These are phyloP conservation scores for Larix kaempferi DNA, from an alignment of 75 land plant genomes.

Conservation along the genomic window DNA sequence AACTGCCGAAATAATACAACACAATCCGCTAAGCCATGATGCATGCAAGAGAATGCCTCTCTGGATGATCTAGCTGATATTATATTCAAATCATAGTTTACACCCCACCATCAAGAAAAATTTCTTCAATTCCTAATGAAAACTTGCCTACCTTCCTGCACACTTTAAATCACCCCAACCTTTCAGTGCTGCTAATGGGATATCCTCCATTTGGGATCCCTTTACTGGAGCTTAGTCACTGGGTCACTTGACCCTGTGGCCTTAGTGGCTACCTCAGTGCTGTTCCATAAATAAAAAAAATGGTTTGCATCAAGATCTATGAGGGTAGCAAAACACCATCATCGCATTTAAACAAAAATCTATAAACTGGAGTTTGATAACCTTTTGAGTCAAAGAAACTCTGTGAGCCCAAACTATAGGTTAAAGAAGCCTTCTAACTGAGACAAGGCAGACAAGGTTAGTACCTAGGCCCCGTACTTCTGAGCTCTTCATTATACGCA, in stretches of 20 bases:
- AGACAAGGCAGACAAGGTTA: not conserved
- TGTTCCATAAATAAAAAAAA: not conserved
- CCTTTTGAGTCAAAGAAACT: not conserved
- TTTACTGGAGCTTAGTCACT: not conserved
- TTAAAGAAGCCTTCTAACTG: not conserved
- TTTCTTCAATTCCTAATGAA: too few species aligned
- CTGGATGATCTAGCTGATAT: not conserved
- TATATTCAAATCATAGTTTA: slow-evolving; percentile 3
- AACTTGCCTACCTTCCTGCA: too few species aligned
- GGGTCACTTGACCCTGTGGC: slow-evolving; percentile 5
- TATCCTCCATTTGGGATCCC: not conserved
- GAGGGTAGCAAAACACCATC: not conserved
- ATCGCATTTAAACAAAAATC: not conserved
- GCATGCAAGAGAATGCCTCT: slow-evolving; percentile 6
- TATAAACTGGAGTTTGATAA: not conserved
- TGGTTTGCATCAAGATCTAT: not conserved
- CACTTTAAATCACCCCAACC: not conserved
- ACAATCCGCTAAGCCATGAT: not conserved
- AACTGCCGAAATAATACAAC: slow-evolving; percentile 8
- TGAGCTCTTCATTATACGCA: slow-evolving; percentile 68
- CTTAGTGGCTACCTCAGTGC: not conserved
- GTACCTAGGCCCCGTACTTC: slow-evolving; percentile 67
- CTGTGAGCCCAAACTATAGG: not conserved
- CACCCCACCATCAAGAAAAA: too few species aligned
- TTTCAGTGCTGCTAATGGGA: not conserved